phyloP scores from a whole-genome alignment of 495 filamentous ascomycete species.

The Bombardia bombarda region DNA sequence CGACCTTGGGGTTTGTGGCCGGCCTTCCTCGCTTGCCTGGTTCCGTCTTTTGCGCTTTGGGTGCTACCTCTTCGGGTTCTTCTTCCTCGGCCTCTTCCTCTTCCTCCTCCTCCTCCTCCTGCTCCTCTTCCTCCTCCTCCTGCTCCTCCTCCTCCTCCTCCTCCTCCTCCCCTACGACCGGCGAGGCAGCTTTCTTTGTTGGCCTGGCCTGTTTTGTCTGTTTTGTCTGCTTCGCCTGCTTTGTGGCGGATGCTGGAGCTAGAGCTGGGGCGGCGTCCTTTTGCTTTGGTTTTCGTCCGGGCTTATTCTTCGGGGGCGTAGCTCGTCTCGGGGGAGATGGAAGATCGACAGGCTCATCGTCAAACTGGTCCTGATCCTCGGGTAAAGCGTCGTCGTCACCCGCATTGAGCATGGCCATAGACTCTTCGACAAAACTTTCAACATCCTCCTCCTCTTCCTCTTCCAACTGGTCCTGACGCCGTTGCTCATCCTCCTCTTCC shows the following conservation, averaged over 20 bases:
- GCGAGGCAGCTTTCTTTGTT: slow-evolving; percentile 5
- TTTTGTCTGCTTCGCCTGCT: neutral
- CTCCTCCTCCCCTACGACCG: slow-evolving; percentile 1
- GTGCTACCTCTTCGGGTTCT: slow-evolving; percentile 5
- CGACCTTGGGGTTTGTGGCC: slow-evolving; percentile 12
- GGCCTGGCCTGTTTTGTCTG: neutral
- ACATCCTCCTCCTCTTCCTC: slow-evolving; percentile 16
- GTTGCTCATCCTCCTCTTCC: slow-evolving; percentile 14
- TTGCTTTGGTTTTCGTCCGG: slow-evolving; percentile 14
- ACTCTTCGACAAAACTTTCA: slow-evolving; percentile 22
- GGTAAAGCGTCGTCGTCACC: slow-evolving; percentile 15
- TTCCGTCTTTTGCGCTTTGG: neutral
- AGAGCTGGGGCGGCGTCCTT: slow-evolving; percentile 1
- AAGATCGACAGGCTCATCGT: slow-evolving; percentile 9
- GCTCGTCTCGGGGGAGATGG: slow-evolving; percentile 2
- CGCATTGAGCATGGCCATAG: slow-evolving; percentile 28
- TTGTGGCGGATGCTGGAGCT: neutral
- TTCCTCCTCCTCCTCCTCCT: slow-evolving; percentile 1
- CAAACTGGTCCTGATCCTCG: slow-evolving; percentile 15
- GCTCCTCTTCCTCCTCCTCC: slow-evolving; percentile 1
- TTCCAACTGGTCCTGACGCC: no score
- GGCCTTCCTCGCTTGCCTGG: slow-evolving; percentile 6
- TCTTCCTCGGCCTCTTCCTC: slow-evolving; percentile 6
- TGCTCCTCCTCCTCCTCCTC: slow-evolving; percentile 2
- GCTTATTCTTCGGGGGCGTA: slow-evolving; percentile 12